A percentile compares a stretch with the other conserved stretches of the same genome.
Evolutionary conservation across 192 early-diverging fungal genomes (phyloP).

Genomic region (Backusella liffmaniae): DNA sequence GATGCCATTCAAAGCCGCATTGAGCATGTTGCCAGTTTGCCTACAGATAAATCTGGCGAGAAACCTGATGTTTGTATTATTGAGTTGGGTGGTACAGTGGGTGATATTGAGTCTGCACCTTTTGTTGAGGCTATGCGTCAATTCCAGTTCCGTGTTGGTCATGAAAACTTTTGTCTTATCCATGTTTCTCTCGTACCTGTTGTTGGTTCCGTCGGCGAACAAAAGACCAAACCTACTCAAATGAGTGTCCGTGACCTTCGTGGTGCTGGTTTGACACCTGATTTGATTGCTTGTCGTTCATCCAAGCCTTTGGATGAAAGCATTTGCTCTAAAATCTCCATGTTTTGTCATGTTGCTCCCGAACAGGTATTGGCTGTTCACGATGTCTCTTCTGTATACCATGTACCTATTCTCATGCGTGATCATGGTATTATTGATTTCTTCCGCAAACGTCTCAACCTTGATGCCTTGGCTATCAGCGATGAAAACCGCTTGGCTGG

Average conservation of each 20-base stretch:
- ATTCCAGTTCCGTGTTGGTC: slow-evolving; percentile 99
- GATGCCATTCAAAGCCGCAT: slow-evolving; percentile 98
- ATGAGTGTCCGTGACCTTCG: slow-evolving; percentile 90
- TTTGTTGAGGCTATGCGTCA: slow-evolving; percentile 99
- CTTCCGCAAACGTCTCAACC: slow-evolving; percentile 74
- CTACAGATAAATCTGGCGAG: slow-evolving; percentile 79
- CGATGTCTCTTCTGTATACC: slow-evolving; percentile 95
- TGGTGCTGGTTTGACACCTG: slow-evolving; percentile 91
- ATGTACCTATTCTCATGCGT: slow-evolving; percentile 90
- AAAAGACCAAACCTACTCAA: slow-evolving; percentile 99
- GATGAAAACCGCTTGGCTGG: slow-evolving; percentile 55
- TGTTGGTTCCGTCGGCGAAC: slow-evolving; percentile 96
- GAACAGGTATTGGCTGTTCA: slow-evolving; percentile 94
- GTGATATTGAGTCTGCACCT: slow-evolving; percentile 98
- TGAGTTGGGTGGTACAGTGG: slow-evolving; percentile 97
- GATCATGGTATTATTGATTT: slow-evolving; percentile 84
- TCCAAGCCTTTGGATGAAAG: slow-evolving; percentile 79
- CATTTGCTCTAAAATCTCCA: slow-evolving; percentile 90
- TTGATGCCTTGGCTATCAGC: slow-evolving; percentile 54
- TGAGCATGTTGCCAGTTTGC: slow-evolving; percentile 86
- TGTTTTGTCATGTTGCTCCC: slow-evolving; percentile 96
- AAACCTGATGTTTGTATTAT: slow-evolving; percentile 97
- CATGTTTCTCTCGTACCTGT: slow-evolving; percentile 97
- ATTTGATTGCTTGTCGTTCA: slow-evolving; percentile 95
- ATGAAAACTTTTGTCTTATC: slow-evolving; percentile 96